These are phyloP conservation scores for Clonostachys chloroleuca DNA, from an alignment of 2,329 filamentous ascomycete genomes.

Conservation along the genomic window DNA sequence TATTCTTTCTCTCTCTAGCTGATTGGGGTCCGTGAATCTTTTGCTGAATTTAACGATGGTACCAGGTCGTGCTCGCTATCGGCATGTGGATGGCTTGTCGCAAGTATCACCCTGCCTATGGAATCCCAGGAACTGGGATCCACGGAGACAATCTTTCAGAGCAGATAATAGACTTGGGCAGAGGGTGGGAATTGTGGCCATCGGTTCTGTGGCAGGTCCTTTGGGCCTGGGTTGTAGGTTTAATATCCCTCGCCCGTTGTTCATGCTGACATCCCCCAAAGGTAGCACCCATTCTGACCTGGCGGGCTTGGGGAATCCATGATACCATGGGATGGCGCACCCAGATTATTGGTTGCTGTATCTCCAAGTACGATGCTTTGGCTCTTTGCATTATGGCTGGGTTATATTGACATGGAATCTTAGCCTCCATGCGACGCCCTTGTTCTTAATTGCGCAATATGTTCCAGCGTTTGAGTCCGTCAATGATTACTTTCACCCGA, in stretches of 20 bases:
- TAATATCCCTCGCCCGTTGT: not conserved
- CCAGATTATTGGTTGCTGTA: slow-evolving; percentile 49
- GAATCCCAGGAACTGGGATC: slow-evolving; percentile 58
- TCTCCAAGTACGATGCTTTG: slow-evolving; percentile 20
- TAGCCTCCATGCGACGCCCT: slow-evolving; percentile 56
- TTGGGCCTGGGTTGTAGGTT: slow-evolving; percentile 47
- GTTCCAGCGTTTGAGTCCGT: slow-evolving; percentile 43
- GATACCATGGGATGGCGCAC: slow-evolving; percentile 62
- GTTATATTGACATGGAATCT: slow-evolving; percentile 14
- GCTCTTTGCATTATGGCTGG: no score
- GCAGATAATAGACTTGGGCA: slow-evolving; percentile 30
- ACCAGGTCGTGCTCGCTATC: slow-evolving; percentile 51
- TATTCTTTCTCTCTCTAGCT: slow-evolving; percentile 17
- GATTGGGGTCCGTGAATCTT: not conserved
- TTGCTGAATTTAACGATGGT: no score
- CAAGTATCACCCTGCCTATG: slow-evolving; percentile 59
- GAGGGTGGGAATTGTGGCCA: slow-evolving; percentile 67
- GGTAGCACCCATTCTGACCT: slow-evolving; percentile 53
- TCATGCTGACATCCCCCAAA: not conserved
- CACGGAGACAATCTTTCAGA: slow-evolving; percentile 44
- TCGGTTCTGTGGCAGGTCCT: slow-evolving; percentile 58
- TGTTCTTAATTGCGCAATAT: slow-evolving; percentile 61
- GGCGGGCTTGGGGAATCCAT: slow-evolving; percentile 53
- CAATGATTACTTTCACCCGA: slow-evolving; percentile 52
- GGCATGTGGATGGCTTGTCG: slow-evolving; percentile 59